Base-by-base conservation (phyloP, 2,329 filamentous ascomycete genomes). In the Fusarium cyanostomum region DNA sequence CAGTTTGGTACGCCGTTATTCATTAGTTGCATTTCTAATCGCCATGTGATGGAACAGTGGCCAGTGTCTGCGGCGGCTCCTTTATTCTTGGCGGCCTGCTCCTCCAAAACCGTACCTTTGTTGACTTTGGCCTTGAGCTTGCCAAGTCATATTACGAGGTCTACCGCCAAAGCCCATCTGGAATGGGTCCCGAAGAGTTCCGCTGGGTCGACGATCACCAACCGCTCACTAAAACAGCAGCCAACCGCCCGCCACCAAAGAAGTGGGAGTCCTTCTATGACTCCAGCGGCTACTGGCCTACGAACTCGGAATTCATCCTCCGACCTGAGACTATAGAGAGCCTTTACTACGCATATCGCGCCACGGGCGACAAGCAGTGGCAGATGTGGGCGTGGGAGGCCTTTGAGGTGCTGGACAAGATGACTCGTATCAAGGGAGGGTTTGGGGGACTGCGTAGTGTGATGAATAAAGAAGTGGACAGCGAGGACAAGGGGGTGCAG, bases 201-300 rank as follows among this genome's bases (percentile, higher is more conserved):
- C 65, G 62, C n/a, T 68, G 64, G 65, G 35, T 68, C 3, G 65
- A 68, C 1, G 41, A 68, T 2, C 37, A 49, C 2, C 66, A 68
- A 3, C 39, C 55, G 1, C 38, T 67, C 0, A 59, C 53, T 1
- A 52, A 52, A 5, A 8, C 24, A n/a, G n/a, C 26, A n/a, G 13
- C 62, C 12, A 68, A 68, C 18, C 51, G 53, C 2, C 26, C 21
- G 1, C 55, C 64, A 1, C 34, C 58, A 0, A 18, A 11, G 4
- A 60, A 61, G 24, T 67, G 64, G 64, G 13, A 12, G 1, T 27
- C 50, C 0, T 68, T 68, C 9, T 68, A 68, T 12, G 43, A 58
- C 0, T 18, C 26, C 7, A 66, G 62, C 35, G 65, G 65, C 1
- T 68, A 44, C 11, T 68, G 41, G 7, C 43, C 52, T 1, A 61